phyloP scores from a whole-genome alignment of 1,284 basidiomycete species.

The Trichosporon asahii region DNA sequence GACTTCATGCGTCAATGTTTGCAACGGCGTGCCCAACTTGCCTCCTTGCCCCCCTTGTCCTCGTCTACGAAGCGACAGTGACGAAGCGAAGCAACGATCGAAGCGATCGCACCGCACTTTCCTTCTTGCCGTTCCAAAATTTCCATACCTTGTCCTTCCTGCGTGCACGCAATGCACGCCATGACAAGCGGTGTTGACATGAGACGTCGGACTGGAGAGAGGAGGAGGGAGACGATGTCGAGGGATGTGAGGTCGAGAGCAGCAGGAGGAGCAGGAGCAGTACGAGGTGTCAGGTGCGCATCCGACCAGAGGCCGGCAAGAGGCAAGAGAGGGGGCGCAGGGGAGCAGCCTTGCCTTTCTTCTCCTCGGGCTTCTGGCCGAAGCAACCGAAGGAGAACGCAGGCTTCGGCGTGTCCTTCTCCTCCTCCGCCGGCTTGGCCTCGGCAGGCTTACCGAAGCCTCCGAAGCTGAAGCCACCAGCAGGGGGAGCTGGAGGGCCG shows the following conservation, averaged over 20 bases:
- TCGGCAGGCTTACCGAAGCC: slow-evolving; percentile 18
- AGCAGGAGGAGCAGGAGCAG: background rate
- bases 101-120: background rate
- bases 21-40: background rate
- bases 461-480: slow-evolving; percentile 17
- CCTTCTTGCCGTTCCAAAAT: too few relatives aligned
- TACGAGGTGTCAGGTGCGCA: background rate
- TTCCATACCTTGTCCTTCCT: too few relatives aligned
- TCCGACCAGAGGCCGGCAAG: background rate
- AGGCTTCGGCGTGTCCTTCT: background rate
- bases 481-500: background rate
- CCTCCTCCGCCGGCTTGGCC: background rate
- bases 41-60: too few relatives aligned
- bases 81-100: background rate
- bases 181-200: background rate
- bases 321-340: background rate
- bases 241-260: background rate
- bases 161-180: too few relatives aligned
- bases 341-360: background rate
- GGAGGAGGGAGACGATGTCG: background rate
- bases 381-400: slow-evolving; percentile 11
- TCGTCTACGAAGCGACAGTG: too few relatives aligned
- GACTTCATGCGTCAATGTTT: background rate
- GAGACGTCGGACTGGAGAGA: background rate
- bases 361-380: background rate